Evolutionary conservation across 192 early-diverging fungal genomes (phyloP).

Genomic region (Coemansia sp.): DNA sequence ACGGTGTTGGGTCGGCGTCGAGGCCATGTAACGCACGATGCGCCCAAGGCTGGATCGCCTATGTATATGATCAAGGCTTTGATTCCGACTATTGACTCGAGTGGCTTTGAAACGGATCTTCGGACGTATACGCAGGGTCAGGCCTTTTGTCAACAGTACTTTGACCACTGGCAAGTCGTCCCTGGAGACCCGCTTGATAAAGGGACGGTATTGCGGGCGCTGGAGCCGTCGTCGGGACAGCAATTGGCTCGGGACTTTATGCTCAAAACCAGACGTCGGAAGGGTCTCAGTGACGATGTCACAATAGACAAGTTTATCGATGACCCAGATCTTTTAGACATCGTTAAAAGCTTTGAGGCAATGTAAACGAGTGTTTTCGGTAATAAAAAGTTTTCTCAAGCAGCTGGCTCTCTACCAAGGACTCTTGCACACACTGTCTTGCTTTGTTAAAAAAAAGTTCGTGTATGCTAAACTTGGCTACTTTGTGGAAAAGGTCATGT

Average conservation of each 20-base stretch:
- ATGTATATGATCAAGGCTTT: conserved; percentile 92
- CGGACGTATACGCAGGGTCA: conserved; percentile 96
- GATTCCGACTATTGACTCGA: conserved; percentile 95
- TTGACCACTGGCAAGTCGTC: conserved; percentile 98
- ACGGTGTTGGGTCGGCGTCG: conserved; percentile 90
- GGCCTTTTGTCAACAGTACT: conserved; percentile 97
- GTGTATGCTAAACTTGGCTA: too few relatives aligned
- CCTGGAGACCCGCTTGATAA: conserved; percentile 97
- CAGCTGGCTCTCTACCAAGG: too few relatives aligned
- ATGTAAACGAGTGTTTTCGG: neutral
- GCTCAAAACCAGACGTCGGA: conserved; percentile 96
- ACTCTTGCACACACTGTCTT: too few relatives aligned
- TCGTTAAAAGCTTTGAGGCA: conserved; percentile 21
- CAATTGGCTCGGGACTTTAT: conserved; percentile 98
- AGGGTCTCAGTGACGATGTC: conserved; percentile 84
- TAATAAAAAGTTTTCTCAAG: neutral
- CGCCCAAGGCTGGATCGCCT: conserved; percentile 93
- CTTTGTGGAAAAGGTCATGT: too few relatives aligned
- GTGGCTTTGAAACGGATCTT: conserved; percentile 96
- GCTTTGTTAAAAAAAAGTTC: too few relatives aligned
- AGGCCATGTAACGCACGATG: conserved; percentile 94
- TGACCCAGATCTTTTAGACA: conserved; percentile 57
- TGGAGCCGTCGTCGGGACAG: conserved; percentile 71
- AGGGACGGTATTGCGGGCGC: conserved; percentile 79
- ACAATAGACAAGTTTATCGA: conserved; percentile 83